These are phyloP conservation scores for Spatholobus suberectus DNA, from an alignment of 306 rosid species.

Conservation along the genomic window DNA sequence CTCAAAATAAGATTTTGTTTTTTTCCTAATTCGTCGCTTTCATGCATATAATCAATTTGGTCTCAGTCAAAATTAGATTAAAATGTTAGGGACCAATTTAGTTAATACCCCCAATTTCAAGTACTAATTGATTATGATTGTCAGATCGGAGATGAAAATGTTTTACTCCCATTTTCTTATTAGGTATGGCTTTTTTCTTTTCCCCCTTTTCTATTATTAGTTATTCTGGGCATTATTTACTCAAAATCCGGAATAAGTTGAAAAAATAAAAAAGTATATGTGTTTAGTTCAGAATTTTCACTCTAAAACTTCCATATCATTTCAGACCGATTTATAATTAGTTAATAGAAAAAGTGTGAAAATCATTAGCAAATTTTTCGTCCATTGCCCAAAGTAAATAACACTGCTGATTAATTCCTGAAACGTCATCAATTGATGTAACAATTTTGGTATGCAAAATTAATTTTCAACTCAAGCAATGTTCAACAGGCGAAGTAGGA, in stretches of 20 bases:
- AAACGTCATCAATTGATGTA: neutral
- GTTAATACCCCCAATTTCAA: neutral
- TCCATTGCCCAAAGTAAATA: neutral
- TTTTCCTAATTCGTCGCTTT: neutral
- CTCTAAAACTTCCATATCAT: neutral
- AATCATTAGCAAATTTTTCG: neutral
- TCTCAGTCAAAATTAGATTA: neutral
- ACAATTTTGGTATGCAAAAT: conserved; percentile 9
- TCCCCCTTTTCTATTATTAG: neutral
- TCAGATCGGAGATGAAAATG: neutral
- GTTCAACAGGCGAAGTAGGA: conserved; percentile 53
- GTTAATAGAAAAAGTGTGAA: neutral
- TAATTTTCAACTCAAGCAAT: conserved; percentile 7
- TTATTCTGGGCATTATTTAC: neutral
- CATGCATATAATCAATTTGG: neutral
- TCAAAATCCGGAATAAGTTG: neutral
- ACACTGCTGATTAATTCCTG: neutral
- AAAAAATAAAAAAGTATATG: too few relatives aligned
- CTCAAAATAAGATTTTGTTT: neutral
- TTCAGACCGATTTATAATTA: neutral
- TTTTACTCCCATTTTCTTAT: neutral
- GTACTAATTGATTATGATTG: neutral
- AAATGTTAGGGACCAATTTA: neutral
- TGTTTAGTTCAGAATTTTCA: too few relatives aligned
- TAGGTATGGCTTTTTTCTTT: neutral